phyloP scores from a whole-genome alignment of 768 basidiomycete genomes.

The Lactarius pseudohatsudake region DNA sequence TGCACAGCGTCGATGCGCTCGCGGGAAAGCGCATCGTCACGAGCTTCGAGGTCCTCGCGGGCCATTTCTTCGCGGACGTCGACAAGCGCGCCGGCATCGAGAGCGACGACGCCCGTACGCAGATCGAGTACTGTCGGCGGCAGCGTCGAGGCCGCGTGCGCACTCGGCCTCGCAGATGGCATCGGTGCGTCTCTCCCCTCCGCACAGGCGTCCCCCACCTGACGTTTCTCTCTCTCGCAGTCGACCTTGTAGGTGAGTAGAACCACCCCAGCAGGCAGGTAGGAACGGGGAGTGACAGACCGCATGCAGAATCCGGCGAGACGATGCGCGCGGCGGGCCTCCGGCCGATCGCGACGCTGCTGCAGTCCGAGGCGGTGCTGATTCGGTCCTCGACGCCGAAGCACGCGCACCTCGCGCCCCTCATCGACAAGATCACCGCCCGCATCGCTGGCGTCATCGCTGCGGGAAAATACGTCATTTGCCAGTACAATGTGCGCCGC shows the following conservation, averaged over 20 bases:
- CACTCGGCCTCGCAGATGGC: conserved; percentile 93
- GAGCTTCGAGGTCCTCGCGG: conserved; percentile 88
- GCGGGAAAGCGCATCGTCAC: conserved; percentile 93
- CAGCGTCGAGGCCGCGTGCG: conserved; percentile 97
- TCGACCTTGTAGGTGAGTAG: conserved; percentile 90
- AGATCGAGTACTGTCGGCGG: conserved; percentile 96
- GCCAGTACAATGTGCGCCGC: conserved; percentile 89
- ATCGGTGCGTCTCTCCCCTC: conserved; percentile 64
- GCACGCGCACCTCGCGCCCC: conserved; percentile 56
- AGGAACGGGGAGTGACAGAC: too few relatives aligned
- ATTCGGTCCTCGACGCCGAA: conserved; percentile 76
- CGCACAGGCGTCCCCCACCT: too few relatives aligned
- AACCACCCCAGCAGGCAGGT: too few relatives aligned
- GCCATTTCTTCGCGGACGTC: conserved; percentile 67
- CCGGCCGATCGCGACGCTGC: conserved; percentile 86
- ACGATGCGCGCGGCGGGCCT: conserved; percentile 99
- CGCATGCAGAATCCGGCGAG: conserved; percentile 73
- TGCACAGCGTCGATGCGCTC: conserved; percentile 74
- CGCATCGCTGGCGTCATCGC: conserved; percentile 94
- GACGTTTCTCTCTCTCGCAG: conserved; percentile 40
- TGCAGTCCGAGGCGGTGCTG: conserved; percentile 87
- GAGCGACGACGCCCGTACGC: conserved; percentile 60
- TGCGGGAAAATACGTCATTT: conserved; percentile 80
- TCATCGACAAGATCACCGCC: conserved; percentile 78
- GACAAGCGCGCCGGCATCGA: conserved; percentile 55